Percentiles rank a stretch among this genome's conserved stretches.
Evolutionary conservation across 495 filamentous ascomycete genomes (phyloP).

Genomic region (Chlorociboria aeruginascens): DNA sequence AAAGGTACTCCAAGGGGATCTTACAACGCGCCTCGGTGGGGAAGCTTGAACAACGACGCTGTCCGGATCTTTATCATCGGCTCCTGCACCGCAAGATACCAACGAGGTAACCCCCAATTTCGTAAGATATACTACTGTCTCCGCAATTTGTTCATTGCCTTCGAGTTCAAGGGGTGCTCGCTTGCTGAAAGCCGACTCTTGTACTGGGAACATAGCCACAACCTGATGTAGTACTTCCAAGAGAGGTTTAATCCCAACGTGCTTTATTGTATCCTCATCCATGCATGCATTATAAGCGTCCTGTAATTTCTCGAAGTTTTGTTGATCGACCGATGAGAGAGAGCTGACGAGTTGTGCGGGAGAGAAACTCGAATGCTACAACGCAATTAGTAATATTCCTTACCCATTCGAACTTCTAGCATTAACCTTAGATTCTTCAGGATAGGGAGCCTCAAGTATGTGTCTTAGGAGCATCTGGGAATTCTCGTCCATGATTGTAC

Average conservation of each 20-base stretch:
- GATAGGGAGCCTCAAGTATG: constrained; percentile 47
- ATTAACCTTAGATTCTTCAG: constrained; percentile 28
- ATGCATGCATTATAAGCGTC: constrained; percentile 53
- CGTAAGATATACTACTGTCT: constrained; percentile 37
- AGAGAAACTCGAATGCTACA: constrained; percentile 33
- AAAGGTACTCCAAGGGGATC: too few relatives aligned
- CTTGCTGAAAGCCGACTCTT: constrained; percentile 14
- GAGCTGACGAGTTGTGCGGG: constrained; percentile 23
- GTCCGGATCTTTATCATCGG: constrained; percentile 55
- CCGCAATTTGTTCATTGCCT: constrained; percentile 32
- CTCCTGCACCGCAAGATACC: constrained; percentile 32
- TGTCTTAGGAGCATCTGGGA: constrained; percentile 47
- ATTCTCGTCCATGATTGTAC: constrained; percentile 46
- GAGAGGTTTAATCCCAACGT: constrained; percentile 42
- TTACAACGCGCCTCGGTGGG: constrained; percentile 33
- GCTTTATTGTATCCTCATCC: constrained; percentile 40
- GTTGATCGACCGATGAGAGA: constrained; percentile 32
- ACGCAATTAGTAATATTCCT: constrained; percentile 7
- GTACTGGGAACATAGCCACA: constrained; percentile 37
- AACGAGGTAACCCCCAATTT: constrained; percentile 39
- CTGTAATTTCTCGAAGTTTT: constrained; percentile 57
- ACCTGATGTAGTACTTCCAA: constrained; percentile 37
- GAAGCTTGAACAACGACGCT: constrained; percentile 43
- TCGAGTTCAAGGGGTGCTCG: constrained; percentile 18
- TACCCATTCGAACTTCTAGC: background rate